These are phyloP conservation scores for Phytophthora cryptogea DNA, from an alignment of 352 stramenopile species.

Conservation along the genomic window DNA sequence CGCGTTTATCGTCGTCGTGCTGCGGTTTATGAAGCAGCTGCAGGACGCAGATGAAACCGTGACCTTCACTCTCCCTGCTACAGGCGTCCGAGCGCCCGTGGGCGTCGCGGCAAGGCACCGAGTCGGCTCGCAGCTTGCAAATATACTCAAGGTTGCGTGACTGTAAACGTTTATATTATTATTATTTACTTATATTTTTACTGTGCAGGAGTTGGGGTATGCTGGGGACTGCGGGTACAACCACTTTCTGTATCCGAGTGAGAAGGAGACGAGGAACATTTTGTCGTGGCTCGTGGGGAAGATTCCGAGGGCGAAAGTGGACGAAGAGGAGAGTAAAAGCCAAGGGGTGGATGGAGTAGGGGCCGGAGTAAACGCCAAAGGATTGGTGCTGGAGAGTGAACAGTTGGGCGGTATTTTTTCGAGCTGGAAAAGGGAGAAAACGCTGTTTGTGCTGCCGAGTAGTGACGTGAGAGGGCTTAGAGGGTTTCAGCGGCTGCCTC, in stretches of 20 bases:
- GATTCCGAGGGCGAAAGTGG: slow-evolving; percentile 45
- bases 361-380: background rate
- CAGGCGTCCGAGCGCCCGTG: slow-evolving; percentile 27
- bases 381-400: slow-evolving; percentile 6
- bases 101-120: slow-evolving; percentile 80
- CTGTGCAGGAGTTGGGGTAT: slow-evolving; percentile 72
- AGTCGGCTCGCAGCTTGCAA: slow-evolving; percentile 71
- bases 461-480: slow-evolving; percentile 36
- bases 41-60: slow-evolving; percentile 29
- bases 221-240: slow-evolving; percentile 88
- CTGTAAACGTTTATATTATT: slow-evolving; percentile 11
- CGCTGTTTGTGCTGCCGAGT: slow-evolving; percentile 50
- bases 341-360: slow-evolving; percentile 11
- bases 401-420: slow-evolving; percentile 46
- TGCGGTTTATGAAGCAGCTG: slow-evolving; percentile 45
- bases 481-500: slow-evolving; percentile 55
- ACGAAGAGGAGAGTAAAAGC: slow-evolving; percentile 32
- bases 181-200: slow-evolving; percentile 7
- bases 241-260: slow-evolving; percentile 87
- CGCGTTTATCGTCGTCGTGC: slow-evolving; percentile 51
- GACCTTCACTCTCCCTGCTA: slow-evolving; percentile 33
- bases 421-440: slow-evolving; percentile 56
- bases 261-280: slow-evolving; percentile 80
- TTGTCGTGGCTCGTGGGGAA: slow-evolving; percentile 85
- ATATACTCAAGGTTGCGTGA: slow-evolving; percentile 66